phyloP scores from a whole-genome alignment of 306 rosid genomes.

The Argentina anserina region DNA sequence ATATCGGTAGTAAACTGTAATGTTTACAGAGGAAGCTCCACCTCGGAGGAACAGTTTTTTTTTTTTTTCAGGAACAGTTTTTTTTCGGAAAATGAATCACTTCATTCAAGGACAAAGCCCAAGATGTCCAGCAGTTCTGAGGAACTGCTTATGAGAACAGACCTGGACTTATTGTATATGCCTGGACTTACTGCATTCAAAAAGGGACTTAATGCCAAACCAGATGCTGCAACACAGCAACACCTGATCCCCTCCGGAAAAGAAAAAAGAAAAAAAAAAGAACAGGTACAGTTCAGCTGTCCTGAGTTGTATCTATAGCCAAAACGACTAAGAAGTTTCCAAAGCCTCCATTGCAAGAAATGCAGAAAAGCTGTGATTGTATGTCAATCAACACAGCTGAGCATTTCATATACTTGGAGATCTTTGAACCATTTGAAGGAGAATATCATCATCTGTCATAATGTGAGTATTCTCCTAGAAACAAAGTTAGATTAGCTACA shows the following conservation, averaged over 20 bases:
- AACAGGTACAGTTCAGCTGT: neutral
- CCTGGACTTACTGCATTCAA: neutral
- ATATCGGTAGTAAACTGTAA: neutral
- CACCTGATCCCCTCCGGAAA: conserved; percentile 6
- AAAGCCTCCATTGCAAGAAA: conserved; percentile 25
- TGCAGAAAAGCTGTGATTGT: neutral
- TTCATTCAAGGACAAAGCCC: too few species aligned
- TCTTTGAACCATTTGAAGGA: conserved; percentile 3
- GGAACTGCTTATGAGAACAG: conserved; percentile 7
- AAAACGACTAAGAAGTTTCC: neutral
- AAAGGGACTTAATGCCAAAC: too few species aligned
- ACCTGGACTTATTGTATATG: neutral
- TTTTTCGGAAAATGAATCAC: too few species aligned
- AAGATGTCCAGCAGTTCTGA: too few species aligned
- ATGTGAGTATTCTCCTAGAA: conserved; percentile 2
- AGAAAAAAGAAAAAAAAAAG: neutral
- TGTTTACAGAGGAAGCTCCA: conserved; percentile 25
- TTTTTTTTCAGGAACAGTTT: too few species aligned
- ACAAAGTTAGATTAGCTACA: conserved; percentile 4
- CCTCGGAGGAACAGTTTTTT: conserved; percentile 8
- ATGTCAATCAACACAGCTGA: neutral
- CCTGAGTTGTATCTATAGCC: neutral
- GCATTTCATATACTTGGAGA: conserved; percentile 2
- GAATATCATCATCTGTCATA: conserved; percentile 3
- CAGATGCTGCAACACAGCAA: neutral